A percentile compares a stretch with the other conserved stretches of the same genome.
phyloP scores from a whole-genome alignment of 768 basidiomycete species.

The Cubamyces lactineus region DNA sequence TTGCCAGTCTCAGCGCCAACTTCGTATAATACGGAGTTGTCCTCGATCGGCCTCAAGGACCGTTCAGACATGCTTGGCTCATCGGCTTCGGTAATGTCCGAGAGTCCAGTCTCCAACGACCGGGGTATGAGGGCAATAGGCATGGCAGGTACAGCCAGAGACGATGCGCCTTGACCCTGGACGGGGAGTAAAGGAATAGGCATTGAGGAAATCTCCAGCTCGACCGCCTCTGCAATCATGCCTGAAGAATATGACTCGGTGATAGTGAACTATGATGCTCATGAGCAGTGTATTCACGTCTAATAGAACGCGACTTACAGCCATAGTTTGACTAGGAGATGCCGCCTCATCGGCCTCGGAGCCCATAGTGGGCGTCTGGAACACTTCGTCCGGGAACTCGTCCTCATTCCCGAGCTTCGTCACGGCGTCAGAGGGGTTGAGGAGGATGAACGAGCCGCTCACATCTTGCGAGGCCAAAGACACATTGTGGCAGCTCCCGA shows the following conservation, averaged over 20 bases:
- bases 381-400: conserved; percentile 8
- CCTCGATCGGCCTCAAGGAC: not conserved
- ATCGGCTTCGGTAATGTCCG: conserved; percentile 18
- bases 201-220: no score
- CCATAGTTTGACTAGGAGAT: not conserved
- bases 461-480: not conserved
- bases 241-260: not conserved
- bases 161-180: not conserved
- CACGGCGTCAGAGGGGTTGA: not conserved
- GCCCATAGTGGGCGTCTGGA: not conserved
- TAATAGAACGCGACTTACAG: not conserved
- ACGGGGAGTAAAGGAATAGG: not conserved
- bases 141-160: not conserved
- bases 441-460: conserved; percentile 14
- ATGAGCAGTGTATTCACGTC: no score
- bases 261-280: no score
- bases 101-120: conserved; percentile 9
- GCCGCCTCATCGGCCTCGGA: not conserved
- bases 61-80: not conserved
- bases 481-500: not conserved
- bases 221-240: not conserved
- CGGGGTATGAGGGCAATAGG: not conserved
- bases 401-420: not conserved
- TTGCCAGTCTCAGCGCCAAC: not conserved
- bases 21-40: not conserved